Base-by-base conservation (phyloP, 2,329 filamentous ascomycete genomes). In the Fusarium protoensiforme region DNA sequence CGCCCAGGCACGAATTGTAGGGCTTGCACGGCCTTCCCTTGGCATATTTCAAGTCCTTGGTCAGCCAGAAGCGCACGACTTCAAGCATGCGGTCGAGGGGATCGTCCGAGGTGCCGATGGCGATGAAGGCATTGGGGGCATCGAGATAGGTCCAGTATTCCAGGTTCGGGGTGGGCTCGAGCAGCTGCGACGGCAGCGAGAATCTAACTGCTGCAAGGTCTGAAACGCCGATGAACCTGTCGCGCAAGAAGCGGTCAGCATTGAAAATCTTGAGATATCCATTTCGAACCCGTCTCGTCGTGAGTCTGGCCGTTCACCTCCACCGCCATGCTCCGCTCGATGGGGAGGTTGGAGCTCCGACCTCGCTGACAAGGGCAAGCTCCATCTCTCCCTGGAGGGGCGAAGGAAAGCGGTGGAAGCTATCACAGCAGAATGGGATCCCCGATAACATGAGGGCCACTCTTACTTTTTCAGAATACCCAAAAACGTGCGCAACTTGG, bases 71-170 rank as follows among this genome's bases (percentile, higher is more conserved):
- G 68, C 95, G 92, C 77, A 98, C 84, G 33, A 97, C 94, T 79
- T 96, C 95, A 60, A 99, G 89, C 94, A 98, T 98, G 76, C 96
- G 94, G 77, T 96, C 96, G 64, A 98, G 86, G 13, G 93, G 90
- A 77, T 98, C 94, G 77, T 98, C 93, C 20, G 96, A 96, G 78
- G 96, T 96, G 78, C 96, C 96, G 78, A 92, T 92, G 53, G 89
- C 89, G 73, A 91, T 85, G 74, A 99, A 98, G 56, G 95, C 94
- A 83, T 97, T 97, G 24, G 96, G 96, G 77, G 95, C 91, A 83
- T 99, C 96, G 81, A 99, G 88, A 80, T 99, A 99, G 80, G 97
- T 97, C 96, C 96, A 99, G 85, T 98, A 99, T 86, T 99, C 96
- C 81, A 99, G 87, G 82, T 99, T 99, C 61, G 96, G 96, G 5